These are phyloP conservation scores for Alternaria hordeiaustralica DNA, from an alignment of 2,329 filamentous ascomycete species.

Conservation along the genomic window DNA sequence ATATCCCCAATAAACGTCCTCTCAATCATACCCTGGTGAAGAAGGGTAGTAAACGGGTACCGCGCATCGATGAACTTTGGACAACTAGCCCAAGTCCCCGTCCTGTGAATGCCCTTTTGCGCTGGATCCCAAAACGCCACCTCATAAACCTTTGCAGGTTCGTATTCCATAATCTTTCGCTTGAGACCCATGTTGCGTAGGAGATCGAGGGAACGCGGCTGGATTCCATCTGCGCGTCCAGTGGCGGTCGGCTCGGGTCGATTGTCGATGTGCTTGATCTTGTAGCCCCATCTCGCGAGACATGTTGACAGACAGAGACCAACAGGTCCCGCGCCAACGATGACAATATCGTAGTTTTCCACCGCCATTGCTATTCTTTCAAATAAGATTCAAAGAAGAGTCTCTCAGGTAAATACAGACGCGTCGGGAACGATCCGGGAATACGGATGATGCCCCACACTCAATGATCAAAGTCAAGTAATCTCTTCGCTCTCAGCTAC, in stretches of 20 bases:
- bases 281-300: conserved; percentile 91
- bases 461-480: conserved; percentile 10
- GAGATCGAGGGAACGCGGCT: conserved; percentile 85
- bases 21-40: conserved; percentile 69
- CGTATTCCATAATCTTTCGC: conserved; percentile 82
- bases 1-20: conserved; percentile 67
- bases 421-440: not conserved
- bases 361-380: conserved; percentile 18
- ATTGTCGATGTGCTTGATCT: conserved; percentile 94
- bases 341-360: conserved; percentile 72
- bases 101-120: conserved; percentile 62
- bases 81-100: conserved; percentile 82
- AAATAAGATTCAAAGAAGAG: not conserved
- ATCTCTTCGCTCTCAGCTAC: not conserved
- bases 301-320: conserved; percentile 88
- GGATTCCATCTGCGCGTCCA: conserved; percentile 88
- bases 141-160: conserved; percentile 83
- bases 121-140: conserved; percentile 70
- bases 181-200: conserved; percentile 90
- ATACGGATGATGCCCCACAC: not conserved
- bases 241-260: conserved; percentile 83
- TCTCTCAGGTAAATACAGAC: not conserved
- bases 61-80: conserved; percentile 77
- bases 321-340: conserved; percentile 87
- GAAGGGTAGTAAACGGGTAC: conserved; percentile 68